phyloP scores from a whole-genome alignment of 1,139 yeast species.

The Hemisphaericaspora lyxosophila region DNA sequence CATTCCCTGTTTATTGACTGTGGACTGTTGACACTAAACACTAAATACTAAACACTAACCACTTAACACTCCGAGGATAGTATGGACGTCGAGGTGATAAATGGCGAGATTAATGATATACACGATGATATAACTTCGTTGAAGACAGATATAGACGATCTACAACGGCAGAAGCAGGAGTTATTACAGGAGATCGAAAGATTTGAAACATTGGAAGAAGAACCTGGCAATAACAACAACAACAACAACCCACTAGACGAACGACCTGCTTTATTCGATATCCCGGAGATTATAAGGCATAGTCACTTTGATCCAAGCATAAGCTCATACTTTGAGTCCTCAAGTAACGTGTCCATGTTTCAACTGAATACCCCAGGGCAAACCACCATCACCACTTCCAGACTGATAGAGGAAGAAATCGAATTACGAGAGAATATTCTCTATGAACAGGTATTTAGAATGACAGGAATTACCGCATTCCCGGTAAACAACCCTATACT shows the following conservation, averaged over 20 bases:
- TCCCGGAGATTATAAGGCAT: constrained; percentile 23
- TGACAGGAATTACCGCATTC: constrained; percentile 44
- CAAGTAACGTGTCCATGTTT: background rate
- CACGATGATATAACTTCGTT: constrained; percentile 17
- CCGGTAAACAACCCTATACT: constrained; percentile 33
- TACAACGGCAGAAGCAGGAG: constrained; percentile 13
- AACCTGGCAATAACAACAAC: constrained; percentile 2
- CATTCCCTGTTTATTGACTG: no score
- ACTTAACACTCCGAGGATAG: no score
- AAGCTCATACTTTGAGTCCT: constrained; percentile 22
- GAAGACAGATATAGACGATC: constrained; percentile 15
- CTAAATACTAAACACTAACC: no score
- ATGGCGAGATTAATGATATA: constrained; percentile 12
- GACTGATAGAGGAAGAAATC: constrained; percentile 13
- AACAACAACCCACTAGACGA: constrained; percentile 12
- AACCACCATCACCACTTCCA: background rate
- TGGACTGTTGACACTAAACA: no score
- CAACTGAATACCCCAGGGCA: constrained; percentile 3
- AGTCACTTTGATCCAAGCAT: constrained; percentile 32
- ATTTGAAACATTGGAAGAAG: constrained; percentile 4
- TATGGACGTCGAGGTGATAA: constrained; percentile 3
- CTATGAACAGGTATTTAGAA: constrained; percentile 37
- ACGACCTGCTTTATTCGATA: no score
- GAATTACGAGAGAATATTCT: constrained; percentile 33
- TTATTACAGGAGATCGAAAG: constrained; percentile 5